phyloP scores from a whole-genome alignment of 164 flowering plant species.

The Aristolochia fimbriata region DNA sequence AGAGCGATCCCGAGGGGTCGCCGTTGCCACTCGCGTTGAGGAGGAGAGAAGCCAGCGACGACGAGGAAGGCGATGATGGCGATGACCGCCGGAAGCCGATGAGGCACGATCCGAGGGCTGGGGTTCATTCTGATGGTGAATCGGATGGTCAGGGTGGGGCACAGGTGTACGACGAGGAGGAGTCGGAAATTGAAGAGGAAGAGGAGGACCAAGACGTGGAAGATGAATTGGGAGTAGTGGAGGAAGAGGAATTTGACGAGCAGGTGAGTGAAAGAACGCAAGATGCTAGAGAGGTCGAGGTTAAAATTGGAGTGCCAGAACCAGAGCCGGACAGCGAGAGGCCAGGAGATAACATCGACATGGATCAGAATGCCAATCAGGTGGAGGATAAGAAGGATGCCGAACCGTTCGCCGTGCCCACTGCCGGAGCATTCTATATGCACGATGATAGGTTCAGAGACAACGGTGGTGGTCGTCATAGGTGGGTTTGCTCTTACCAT shows the following conservation, averaged over 20 bases:
- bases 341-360: constrained; percentile 1
- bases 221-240: constrained; percentile 10
- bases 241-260: constrained; percentile 25
- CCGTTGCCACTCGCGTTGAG: constrained; percentile 63
- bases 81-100: constrained; percentile 17
- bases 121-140: constrained; percentile 52
- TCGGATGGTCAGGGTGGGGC: constrained; percentile 81
- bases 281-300: constrained; percentile 17
- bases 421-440: constrained; percentile 98
- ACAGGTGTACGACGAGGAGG: constrained; percentile 53
- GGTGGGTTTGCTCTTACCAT: constrained; percentile 22
- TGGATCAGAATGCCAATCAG: constrained; percentile 2
- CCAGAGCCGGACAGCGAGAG: constrained; percentile 5
- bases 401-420: constrained; percentile 92
- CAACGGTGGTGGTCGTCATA: constrained; percentile 62
- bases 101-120: constrained; percentile 24
- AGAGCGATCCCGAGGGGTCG: constrained; percentile 92
- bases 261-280: constrained; percentile 1
- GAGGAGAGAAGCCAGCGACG: constrained; percentile 87
- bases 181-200: constrained; percentile 24
- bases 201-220: constrained; percentile 15
- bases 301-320: constrained; percentile 12
- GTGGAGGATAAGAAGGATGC: constrained; percentile 68
- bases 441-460: constrained; percentile 94
- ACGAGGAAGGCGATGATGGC: constrained; percentile 58